Percentiles rank a stretch among this genome's conserved stretches.
Conservation (phyloP, 306 rosid genomes). For the Prunus fruticosa region DNA sequence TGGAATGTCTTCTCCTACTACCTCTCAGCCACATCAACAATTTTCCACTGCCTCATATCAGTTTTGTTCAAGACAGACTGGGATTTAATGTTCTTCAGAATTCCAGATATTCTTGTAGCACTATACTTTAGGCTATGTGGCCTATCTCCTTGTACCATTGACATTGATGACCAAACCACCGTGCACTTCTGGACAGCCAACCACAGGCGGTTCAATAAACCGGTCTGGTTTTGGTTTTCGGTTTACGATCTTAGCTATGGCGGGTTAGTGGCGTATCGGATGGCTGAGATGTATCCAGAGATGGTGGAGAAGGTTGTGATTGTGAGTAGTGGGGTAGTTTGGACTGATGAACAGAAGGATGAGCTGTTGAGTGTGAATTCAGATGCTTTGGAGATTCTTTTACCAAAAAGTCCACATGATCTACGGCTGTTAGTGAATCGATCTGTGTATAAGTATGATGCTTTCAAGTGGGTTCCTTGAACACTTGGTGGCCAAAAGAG, state of each 20-base stretch:
- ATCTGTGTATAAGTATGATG: not conserved
- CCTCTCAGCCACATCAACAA: constrained; percentile 1
- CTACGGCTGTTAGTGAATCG: constrained; percentile 21
- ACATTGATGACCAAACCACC: constrained; percentile 32
- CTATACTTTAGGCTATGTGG: constrained; percentile 31
- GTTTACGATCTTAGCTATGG: constrained; percentile 38
- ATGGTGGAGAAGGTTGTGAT: constrained; percentile 42
- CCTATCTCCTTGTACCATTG: constrained; percentile 32
- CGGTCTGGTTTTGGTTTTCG: constrained; percentile 20
- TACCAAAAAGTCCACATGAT: constrained; percentile 26
- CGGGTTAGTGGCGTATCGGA: constrained; percentile 38
- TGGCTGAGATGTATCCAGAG: constrained; percentile 35
- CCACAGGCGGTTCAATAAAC: constrained; percentile 10
- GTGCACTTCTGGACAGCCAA: constrained; percentile 39
- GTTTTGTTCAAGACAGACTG: not conserved
- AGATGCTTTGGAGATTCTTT: constrained; percentile 26
- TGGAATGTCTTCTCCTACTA: constrained; percentile 8
- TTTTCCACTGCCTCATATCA: not conserved
- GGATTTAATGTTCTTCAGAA: not conserved
- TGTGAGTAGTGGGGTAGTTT: constrained; percentile 40
- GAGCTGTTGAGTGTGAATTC: constrained; percentile 22
- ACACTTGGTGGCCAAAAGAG: constrained; percentile 24
- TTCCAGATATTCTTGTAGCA: constrained; percentile 2
- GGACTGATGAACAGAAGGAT: constrained; percentile 29
- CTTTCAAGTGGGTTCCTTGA: constrained; percentile 26